Conservation (phyloP, 1,284 basidiomycete genomes). For the Marasmius tenuissimus region DNA sequence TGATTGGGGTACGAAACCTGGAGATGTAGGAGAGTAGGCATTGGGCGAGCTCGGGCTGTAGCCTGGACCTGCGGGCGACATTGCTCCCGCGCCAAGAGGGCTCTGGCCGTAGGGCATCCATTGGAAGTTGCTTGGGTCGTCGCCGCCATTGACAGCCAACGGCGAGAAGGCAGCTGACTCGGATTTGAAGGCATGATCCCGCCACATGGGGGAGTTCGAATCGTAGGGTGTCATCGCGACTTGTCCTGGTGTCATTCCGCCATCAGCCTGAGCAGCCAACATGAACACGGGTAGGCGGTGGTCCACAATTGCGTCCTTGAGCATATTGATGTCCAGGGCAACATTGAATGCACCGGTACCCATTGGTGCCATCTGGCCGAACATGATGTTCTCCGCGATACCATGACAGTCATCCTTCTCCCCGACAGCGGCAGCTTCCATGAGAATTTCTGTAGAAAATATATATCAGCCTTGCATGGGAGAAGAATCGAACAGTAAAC, state of each 20-base stretch:
- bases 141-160: conserved; percentile 84
- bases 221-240: conserved; percentile 95
- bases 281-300: conserved; percentile 89
- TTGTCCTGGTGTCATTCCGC: conserved; percentile 90
- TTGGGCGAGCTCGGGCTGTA: conserved; percentile 86
- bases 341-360: conserved; percentile 96
- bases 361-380: conserved; percentile 99
- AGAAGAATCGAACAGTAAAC: no score
- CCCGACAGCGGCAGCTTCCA: conserved; percentile 97
- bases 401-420: conserved; percentile 99
- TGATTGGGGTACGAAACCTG: conserved; percentile 79
- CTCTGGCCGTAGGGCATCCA: conserved; percentile 81
- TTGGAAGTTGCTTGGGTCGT: conserved; percentile 74
- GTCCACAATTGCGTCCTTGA: conserved; percentile 98
- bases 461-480: conserved; percentile 99
- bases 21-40: conserved; percentile 85
- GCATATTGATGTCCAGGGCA: conserved; percentile 95
- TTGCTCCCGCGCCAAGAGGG: conserved; percentile 75
- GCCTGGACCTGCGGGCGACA: conserved; percentile 76
- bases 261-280: conserved; percentile 78
- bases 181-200: conserved; percentile 71
- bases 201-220: conserved; percentile 83
- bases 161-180: conserved; percentile 94
- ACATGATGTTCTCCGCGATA: conserved; percentile 97
- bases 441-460: conserved; percentile 98